phyloP scores from a whole-genome alignment of 768 basidiomycete species.

The Trametes cingulata region DNA sequence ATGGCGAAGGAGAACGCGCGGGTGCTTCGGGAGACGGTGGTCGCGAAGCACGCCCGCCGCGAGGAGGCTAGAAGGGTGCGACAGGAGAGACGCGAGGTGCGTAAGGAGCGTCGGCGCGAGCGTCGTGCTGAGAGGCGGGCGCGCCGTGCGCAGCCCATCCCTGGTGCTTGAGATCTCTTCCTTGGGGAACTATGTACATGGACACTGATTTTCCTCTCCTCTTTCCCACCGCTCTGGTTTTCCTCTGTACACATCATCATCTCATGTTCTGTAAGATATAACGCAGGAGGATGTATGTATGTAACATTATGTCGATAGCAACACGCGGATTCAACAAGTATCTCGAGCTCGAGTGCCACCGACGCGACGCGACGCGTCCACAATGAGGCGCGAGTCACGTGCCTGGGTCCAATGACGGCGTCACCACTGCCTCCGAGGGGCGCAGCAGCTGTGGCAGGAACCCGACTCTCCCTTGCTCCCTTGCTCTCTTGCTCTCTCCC shows the following conservation, averaged over 20 bases:
- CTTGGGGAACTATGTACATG: not conserved
- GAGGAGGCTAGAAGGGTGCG: constrained; percentile 11
- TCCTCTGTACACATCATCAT: not conserved
- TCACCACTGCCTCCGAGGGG: constrained; percentile 11
- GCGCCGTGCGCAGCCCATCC: constrained; percentile 10
- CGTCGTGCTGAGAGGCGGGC: constrained; percentile 4
- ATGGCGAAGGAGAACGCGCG: constrained; percentile 32
- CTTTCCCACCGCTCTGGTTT: not conserved
- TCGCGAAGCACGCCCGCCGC: constrained; percentile 1
- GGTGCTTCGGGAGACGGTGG: constrained; percentile 25
- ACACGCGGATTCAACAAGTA: not conserved
- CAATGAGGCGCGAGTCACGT: constrained; percentile 20
- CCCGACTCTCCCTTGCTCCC: not conserved
- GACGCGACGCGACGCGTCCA: constrained; percentile 14
- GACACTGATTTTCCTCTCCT: not conserved
- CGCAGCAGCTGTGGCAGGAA: not conserved
- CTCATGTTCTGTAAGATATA: constrained; percentile 2
- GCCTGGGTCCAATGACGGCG: not conserved
- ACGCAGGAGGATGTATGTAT: constrained; percentile 3
- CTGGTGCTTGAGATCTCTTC: not conserved
- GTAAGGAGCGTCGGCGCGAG: constrained; percentile 10
- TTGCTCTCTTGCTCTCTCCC: not conserved
- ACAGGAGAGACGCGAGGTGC: constrained; percentile 3
- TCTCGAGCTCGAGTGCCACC: not conserved
- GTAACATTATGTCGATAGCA: constrained; percentile 2